Conservation (phyloP, 140 eudicot genomes). For the Bidens hawaiensis region DNA sequence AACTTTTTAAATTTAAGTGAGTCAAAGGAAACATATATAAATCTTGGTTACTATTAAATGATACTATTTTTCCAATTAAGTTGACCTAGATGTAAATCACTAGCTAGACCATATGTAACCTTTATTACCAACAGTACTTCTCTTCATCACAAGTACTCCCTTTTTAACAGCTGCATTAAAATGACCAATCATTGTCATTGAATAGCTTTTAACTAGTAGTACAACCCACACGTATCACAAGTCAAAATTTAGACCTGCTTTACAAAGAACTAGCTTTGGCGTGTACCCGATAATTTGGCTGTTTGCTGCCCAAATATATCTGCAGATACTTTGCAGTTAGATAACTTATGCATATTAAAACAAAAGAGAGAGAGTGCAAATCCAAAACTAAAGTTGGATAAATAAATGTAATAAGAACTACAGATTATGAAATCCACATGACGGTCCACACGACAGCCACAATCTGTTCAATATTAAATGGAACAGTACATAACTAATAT, state of each 20-base stretch:
- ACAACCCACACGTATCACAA: no score
- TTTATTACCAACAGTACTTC: neutral
- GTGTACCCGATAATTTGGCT: no score
- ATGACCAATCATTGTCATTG: neutral
- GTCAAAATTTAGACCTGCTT: no score
- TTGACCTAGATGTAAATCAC: no score
- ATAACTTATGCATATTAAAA: conserved; percentile 7
- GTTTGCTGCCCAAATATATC: no score
- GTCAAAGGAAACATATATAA: no score
- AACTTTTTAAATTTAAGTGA: no score
- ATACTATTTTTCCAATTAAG: no score
- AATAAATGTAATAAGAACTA: neutral
- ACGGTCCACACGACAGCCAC: conserved; percentile 22
- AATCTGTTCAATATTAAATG: conserved; percentile 12
- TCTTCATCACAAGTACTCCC: conserved; percentile 1
- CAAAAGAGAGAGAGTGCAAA: no score
- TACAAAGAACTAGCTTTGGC: no score
- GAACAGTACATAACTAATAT: neutral
- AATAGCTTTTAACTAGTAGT: neutral
- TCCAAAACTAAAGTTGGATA: neutral
- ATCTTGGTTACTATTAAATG: no score
- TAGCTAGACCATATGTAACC: neutral
- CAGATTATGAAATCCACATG: conserved; percentile 21
- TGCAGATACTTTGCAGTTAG: no score
- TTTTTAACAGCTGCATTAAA: neutral